Conservation (phyloP, 2,329 filamentous ascomycete genomes). For the Fusarium falciforme region DNA sequence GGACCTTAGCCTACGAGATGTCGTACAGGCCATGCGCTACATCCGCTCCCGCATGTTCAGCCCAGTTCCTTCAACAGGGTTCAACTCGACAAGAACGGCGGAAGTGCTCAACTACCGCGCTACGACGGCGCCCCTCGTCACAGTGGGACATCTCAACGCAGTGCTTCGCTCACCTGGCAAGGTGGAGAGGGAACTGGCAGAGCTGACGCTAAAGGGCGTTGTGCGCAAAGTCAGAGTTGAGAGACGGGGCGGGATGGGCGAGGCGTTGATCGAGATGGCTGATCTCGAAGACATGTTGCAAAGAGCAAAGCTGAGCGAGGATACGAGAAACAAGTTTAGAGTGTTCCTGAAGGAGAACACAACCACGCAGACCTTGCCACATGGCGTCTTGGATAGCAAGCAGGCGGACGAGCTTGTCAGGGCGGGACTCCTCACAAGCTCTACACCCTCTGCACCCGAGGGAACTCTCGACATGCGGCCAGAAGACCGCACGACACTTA, state of each 20-base stretch:
- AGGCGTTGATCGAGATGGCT: slow-evolving; percentile 69
- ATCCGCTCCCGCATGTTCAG: slow-evolving; percentile 73
- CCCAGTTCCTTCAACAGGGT: slow-evolving; percentile 70
- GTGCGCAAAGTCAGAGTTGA: slow-evolving; percentile 73
- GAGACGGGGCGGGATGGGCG: slow-evolving; percentile 69
- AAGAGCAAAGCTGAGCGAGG: slow-evolving; percentile 52
- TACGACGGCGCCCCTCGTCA: slow-evolving; percentile 72
- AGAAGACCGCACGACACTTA: slow-evolving; percentile 65
- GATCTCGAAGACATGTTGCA: slow-evolving; percentile 65
- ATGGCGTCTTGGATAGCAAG: slow-evolving; percentile 50
- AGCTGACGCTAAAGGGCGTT: slow-evolving; percentile 66
- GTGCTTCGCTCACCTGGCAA: slow-evolving; percentile 71
- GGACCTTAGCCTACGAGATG: slow-evolving; percentile 68
- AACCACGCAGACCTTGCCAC: slow-evolving; percentile 49
- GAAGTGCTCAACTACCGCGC: slow-evolving; percentile 72
- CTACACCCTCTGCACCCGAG: slow-evolving; percentile 45
- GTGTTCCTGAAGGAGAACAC: slow-evolving; percentile 63
- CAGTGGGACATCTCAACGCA: slow-evolving; percentile 73
- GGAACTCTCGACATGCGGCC: slow-evolving; percentile 59
- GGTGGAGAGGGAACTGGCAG: slow-evolving; percentile 75
- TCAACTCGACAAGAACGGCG: slow-evolving; percentile 72
- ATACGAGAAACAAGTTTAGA: slow-evolving; percentile 63
- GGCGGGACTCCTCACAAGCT: slow-evolving; percentile 74
- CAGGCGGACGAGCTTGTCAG: slow-evolving; percentile 70
- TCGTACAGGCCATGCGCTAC: slow-evolving; percentile 73